These are phyloP conservation scores for Aegilops sharonensis DNA, from an alignment of 176 grass and related monocot species.

Conservation along the genomic window DNA sequence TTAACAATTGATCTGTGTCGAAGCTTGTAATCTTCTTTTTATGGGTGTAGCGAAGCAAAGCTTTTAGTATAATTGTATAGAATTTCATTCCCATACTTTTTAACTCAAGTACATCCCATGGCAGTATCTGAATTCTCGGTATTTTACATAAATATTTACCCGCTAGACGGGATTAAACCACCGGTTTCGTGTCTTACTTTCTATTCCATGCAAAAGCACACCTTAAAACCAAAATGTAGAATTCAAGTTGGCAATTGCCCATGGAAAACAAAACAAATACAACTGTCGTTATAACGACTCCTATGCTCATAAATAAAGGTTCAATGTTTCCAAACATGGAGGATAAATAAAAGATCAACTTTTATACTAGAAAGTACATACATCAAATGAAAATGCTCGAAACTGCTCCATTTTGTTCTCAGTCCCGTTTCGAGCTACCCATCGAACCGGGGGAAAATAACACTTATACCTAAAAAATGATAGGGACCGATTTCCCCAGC, in stretches of 20 bases:
- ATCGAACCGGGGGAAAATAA: not conserved
- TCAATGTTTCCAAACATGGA: not conserved
- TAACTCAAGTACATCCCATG: not conserved
- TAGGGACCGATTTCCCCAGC: not conserved
- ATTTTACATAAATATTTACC: not conserved
- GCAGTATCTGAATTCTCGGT: not conserved
- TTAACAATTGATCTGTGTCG: not conserved
- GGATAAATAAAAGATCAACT: not conserved
- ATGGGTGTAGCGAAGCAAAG: not conserved
- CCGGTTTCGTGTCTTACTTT: not conserved
- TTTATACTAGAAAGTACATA: not conserved
- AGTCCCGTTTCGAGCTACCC: not conserved
- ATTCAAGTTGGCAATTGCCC: not conserved
- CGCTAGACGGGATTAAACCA: not conserved
- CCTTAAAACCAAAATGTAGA: slow-evolving; percentile 13
- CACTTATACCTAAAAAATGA: not conserved
- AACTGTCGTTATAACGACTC: not conserved
- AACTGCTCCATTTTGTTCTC: not conserved
- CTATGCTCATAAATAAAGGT: not conserved
- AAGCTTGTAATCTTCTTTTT: not conserved
- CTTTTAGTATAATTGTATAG: not conserved
- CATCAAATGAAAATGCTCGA: not conserved
- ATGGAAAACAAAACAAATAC: not conserved
- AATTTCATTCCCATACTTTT: not conserved
- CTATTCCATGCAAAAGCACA: not conserved